Evolutionary conservation across 495 filamentous ascomycete species (phyloP), one percentile per base, ranked within the genome.

Genomic region (Lindgomyces ingoldianus): DNA sequence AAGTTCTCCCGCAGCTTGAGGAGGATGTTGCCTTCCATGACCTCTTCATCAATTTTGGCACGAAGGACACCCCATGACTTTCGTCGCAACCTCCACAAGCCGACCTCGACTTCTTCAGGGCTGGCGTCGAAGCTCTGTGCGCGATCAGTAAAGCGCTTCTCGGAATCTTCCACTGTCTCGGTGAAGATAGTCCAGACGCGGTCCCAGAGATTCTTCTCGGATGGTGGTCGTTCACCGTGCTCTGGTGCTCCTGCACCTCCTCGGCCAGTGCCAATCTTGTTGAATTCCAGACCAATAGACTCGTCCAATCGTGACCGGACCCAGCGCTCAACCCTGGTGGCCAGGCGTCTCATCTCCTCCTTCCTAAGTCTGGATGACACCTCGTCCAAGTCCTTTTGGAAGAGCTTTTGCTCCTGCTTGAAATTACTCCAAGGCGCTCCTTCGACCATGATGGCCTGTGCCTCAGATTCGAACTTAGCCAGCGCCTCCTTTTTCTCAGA

Each of bases 1-100:
- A 98, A 98, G 76, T 97, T 98, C 77, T 98, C 94, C 6, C 94
- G 87, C 27, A 98, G 83, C 76, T 98, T 98, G 61, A 98, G 83
- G 8, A 98, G 78, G 54, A 98, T 83, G 73, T 98, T 98, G 60
- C 93, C 93, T 76, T 98, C 94, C 83, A 93, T 93, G 75, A 98
- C 91, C 74, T 98, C 94, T 74, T 98, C 94, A 21, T 97, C 95
- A 67, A 98, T 90, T 78, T 90, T 96, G 45, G 89, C 87, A 29
- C 89, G 83, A 57, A 98, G 78, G 8, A 92, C 93, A 25, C 86
- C 89, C 95, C 95, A 98, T 33, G 89, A 92, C 79, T 96, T 96
- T 61, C 92, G 84, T 59, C 93, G 85, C 42, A 98, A 77, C 54
- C 92, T 82, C 94, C 94, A 98, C 1, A 96, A 81, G 2, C 95